Base-by-base conservation (phyloP, 768 basidiomycete genomes). In the Pleurotus giganteus region DNA sequence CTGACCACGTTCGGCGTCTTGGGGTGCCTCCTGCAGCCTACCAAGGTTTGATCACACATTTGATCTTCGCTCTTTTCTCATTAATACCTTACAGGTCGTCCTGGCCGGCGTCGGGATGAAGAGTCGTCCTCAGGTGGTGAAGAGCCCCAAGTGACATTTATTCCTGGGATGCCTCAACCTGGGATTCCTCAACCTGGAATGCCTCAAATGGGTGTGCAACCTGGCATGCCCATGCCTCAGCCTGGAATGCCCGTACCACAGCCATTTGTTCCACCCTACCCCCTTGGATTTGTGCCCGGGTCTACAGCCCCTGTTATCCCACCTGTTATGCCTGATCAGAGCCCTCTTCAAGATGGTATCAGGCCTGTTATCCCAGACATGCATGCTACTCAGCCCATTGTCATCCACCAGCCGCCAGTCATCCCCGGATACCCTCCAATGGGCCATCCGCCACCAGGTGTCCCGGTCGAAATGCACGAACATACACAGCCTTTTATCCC, bases 1-100 rank as follows among this genome's bases (percentile, higher is more conserved):
- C 76, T 47, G 60, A 73, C 56, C 74, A 76, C 15, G 65, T 80
- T 34, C 66, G 70, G 32, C 66, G 67, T 39, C 63, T 77, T 50
- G 70, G 69, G 31, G 57, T 34, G 6, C 31, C 31, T 9, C 29
- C 29, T 51, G 28, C 15, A 17, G 46, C 4, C 13, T 47, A 43
- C 28, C 32, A 17, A 23, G 47, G 49, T 7, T 15, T 27, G 23
- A 7, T 12, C 24, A 8, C 24, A 41, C 15, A 42, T 41, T 46
- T 28, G 42, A 44, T 23, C 39, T 57, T 9, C 53, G 41, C 17
- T 47, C 26, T 32, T 32, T 37, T 34, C n/a, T 23, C 15, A 34
- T 23, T 23, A 12, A 34, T 19, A 19, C 8, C 29, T 8, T 26
- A 21, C 23, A 47, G 46, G 32, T 56, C 47, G 24, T 4, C 36